These are phyloP conservation scores for Clarkia xantiana DNA, from an alignment of 345 rosid species.

Conservation along the genomic window DNA sequence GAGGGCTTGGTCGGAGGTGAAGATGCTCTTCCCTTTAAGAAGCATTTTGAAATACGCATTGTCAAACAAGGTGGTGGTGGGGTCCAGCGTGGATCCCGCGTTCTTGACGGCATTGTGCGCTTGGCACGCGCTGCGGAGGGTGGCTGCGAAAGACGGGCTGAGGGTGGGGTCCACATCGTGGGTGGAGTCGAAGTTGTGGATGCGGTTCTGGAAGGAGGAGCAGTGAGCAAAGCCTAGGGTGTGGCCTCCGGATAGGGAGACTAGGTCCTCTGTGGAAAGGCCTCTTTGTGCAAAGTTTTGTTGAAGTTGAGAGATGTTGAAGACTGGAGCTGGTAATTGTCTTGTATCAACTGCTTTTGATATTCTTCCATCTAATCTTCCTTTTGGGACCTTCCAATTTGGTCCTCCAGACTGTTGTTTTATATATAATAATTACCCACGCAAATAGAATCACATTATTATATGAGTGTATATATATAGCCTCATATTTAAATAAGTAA, in stretches of 20 bases:
- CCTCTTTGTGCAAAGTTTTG: constrained; percentile 79
- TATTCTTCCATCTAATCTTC: constrained; percentile 76
- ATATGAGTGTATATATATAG: neutral
- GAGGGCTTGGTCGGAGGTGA: constrained; percentile 75
- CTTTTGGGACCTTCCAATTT: constrained; percentile 72
- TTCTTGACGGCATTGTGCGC: constrained; percentile 41
- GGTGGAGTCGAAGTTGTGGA: constrained; percentile 54
- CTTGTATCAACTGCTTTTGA: constrained; percentile 68
- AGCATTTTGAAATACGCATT: constrained; percentile 58
- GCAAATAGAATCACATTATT: neutral
- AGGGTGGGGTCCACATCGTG: constrained; percentile 48
- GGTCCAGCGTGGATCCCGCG: constrained; percentile 52
- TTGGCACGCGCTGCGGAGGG: constrained; percentile 36
- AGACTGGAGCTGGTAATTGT: constrained; percentile 64
- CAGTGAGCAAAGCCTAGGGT: constrained; percentile 85
- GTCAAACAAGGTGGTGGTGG: constrained; percentile 32
- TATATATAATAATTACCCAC: too few relatives aligned
- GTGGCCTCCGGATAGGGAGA: constrained; percentile 84
- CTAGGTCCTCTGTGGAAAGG: constrained; percentile 51
- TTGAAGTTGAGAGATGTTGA: constrained; percentile 54
- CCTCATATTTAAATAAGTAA: too few relatives aligned
- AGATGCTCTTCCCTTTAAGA: constrained; percentile 48
- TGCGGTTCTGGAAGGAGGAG: constrained; percentile 70
- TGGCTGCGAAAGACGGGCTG: constrained; percentile 48
- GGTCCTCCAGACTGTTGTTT: constrained; percentile 98